A percentile compares a stretch with the other conserved stretches of the same genome.
phyloP scores from a whole-genome alignment of 2,329 filamentous ascomycete species.

The Tolypocladium tropicale region DNA sequence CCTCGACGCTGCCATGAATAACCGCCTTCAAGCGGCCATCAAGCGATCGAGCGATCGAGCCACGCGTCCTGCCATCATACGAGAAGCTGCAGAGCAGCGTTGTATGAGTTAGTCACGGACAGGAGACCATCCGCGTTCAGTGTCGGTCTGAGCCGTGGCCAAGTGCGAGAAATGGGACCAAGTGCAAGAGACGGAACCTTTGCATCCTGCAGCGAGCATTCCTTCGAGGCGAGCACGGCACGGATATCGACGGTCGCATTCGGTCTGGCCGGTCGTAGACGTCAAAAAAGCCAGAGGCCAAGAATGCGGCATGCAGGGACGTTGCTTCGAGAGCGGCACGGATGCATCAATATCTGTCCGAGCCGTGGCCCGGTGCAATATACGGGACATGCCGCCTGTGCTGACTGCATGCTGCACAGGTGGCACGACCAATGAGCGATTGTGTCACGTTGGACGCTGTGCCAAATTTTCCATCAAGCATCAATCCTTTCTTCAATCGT shows the following conservation, averaged over 20 bases:
- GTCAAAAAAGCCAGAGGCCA: not conserved
- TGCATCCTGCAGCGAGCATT: not conserved
- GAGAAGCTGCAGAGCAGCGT: not conserved
- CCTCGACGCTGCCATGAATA: not conserved
- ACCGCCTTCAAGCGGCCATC: not conserved
- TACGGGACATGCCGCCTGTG: not conserved
- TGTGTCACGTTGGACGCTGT: not conserved
- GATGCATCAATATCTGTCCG: not conserved
- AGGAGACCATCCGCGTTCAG: not conserved
- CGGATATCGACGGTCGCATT: not conserved
- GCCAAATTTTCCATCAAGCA: not conserved
- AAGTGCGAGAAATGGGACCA: not conserved
- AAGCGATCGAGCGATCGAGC: not conserved
- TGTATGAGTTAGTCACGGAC: not conserved
- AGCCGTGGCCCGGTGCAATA: not conserved
- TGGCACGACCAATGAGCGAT: not conserved
- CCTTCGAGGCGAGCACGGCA: not conserved
- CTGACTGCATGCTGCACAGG: not conserved
- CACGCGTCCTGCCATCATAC: not conserved
- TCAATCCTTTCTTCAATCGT: conserved; percentile 2
- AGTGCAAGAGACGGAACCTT: not conserved
- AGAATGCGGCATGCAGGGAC: not conserved
- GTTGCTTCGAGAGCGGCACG: not conserved
- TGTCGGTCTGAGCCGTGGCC: not conserved
- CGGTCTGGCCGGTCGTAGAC: not conserved